Evolutionary conservation across 148 eudicot species (phyloP).

Genomic region (Rhododendron griersonianum): DNA sequence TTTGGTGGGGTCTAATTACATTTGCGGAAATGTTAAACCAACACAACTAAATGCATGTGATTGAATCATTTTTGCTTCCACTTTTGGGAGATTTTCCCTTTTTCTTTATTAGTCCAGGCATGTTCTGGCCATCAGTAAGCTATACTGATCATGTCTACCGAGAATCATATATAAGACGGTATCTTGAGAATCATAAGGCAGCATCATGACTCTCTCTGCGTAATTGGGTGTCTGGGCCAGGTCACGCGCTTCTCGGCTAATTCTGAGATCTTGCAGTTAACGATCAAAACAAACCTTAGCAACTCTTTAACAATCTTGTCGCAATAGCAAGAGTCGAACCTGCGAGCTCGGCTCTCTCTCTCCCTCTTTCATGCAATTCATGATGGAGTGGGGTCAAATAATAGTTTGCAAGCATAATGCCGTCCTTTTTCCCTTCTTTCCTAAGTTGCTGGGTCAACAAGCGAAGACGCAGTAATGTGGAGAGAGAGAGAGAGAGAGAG

Average conservation of each 20-base stretch:
- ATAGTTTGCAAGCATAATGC: neutral
- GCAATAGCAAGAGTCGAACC: neutral
- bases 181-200: neutral
- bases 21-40: neutral
- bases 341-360: neutral
- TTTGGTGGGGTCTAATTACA: constrained; percentile 2
- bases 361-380: neutral
- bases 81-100: neutral
- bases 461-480: constrained; percentile 14
- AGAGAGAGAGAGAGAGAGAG: neutral
- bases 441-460: constrained; percentile 33
- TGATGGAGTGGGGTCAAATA: neutral
- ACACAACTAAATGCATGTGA: neutral
- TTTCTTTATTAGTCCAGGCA: neutral
- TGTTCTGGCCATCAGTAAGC: neutral
- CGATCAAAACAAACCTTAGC: neutral
- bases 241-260: neutral
- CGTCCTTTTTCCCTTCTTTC: neutral
- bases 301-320: neutral
- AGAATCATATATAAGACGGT: neutral
- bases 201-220: neutral
- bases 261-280: neutral
- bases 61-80: constrained; percentile 10
- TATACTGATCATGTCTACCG: neutral
- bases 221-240: neutral